phyloP scores from a whole-genome alignment of 176 grass and related monocot species.

The Aegilops tauschii region DNA sequence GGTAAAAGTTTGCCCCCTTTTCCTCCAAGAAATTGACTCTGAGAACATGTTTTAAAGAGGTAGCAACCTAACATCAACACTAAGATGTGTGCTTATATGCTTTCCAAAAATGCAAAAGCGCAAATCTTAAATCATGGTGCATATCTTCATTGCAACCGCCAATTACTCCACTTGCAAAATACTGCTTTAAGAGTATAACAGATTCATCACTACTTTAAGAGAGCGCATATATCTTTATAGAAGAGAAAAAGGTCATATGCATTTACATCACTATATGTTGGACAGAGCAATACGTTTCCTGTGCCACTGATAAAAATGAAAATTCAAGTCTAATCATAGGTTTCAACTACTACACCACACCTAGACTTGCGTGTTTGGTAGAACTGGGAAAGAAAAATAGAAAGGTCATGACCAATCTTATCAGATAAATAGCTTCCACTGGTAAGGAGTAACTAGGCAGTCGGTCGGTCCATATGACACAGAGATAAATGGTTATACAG shows the following conservation, averaged over 20 bases:
- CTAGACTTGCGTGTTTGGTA: conserved; percentile 4
- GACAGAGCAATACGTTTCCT: conserved; percentile 40
- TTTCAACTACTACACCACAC: background rate
- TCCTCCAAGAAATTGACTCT: conserved; percentile 32
- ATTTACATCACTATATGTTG: conserved; percentile 35
- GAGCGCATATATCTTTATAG: background rate
- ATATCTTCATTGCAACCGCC: background rate
- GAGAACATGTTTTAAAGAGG: background rate
- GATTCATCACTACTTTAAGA: background rate
- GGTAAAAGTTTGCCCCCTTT: conserved; percentile 39
- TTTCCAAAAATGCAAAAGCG: background rate
- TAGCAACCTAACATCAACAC: background rate
- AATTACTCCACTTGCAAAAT: background rate
- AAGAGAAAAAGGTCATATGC: conserved; percentile 7
- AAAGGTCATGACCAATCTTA: background rate
- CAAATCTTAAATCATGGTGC: background rate
- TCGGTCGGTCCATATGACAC: background rate
- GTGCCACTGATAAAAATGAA: conserved; percentile 20
- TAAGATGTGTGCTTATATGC: background rate
- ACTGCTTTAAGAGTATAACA: background rate
- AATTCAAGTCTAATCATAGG: background rate
- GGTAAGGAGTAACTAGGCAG: background rate
- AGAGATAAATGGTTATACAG: background rate
- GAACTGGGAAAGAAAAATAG: conserved; percentile 1
- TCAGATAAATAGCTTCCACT: background rate